Evolutionary conservation across 2,329 filamentous ascomycete genomes (phyloP), one percentile per base, ranked within the genome.

Genomic region (Metarhizium sp.): DNA sequence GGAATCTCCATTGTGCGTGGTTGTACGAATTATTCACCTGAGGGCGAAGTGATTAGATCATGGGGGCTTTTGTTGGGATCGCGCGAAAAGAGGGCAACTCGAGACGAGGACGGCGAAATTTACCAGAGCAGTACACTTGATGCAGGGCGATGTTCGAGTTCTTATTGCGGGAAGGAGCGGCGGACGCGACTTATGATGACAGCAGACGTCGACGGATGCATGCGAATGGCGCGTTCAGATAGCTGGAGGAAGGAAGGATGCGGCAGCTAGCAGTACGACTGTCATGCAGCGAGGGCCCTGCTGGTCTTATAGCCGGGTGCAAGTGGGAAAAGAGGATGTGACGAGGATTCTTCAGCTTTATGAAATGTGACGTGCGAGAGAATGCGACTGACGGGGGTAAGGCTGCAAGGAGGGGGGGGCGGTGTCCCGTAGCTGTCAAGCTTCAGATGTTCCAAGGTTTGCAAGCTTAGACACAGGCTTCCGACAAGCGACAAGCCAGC

Each of bases 1-100:
- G 57, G 52, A 14, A 58, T 52, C 49, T 58, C 57, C 57, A 58
- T 58, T 29, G 43, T 16, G 50, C 7, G 6, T 45, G 6, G 32
- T 11, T 34, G 32, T 34, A 11, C 32, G 10, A 11, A 34, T 34
- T 34, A 34, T 34, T 34, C 7, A 34, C 7, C 32, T 34, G 32
- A 11, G 32, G 32, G 2, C 32, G 32, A 34, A 34, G 32, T 8
- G 10, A 34, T 34, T 34, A 34, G 32, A 34, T 34, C 7, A 34
- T 34, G 32, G 6, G 32, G 32, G 32, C 32, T 11, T 34, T 25
- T 10, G 11, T 18, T 45, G 42, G 8, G 38, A 16, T 40, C 1
- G 38, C 38, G 10, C 11, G 14, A 5, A 16, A 16, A 16, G 14
- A 16, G 38, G 13, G 38, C 11, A 40, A 1, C 11, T 16, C 11